These are phyloP conservation scores for Penicilliopsis zonata DNA, from an alignment of 495 filamentous ascomycete genomes.

Conservation along the genomic window DNA sequence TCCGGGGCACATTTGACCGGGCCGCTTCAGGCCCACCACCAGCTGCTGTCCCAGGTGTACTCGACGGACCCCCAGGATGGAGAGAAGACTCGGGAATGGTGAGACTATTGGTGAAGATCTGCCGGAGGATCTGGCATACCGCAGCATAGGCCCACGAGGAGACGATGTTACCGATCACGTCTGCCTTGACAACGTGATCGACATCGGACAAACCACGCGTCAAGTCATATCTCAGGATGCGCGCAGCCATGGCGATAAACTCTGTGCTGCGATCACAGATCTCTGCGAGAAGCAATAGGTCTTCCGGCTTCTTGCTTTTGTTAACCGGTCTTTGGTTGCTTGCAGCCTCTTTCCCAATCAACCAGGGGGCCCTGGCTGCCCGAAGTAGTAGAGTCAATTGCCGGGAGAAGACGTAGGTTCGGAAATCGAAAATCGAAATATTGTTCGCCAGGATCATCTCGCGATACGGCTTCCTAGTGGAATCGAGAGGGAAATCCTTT, in stretches of 20 bases:
- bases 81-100: conserved; percentile 50
- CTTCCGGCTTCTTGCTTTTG: conserved; percentile 48
- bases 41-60: conserved; percentile 13
- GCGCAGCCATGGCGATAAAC: conserved; percentile 68
- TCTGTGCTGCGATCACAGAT: conserved; percentile 65
- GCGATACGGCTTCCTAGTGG: conserved; percentile 71
- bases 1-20: conserved; percentile 26
- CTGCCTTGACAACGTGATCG: conserved; percentile 18
- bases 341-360: conserved; percentile 12
- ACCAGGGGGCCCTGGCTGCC: conserved; percentile 52
- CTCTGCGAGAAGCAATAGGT: conserved; percentile 65
- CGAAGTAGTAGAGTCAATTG: conserved; percentile 77
- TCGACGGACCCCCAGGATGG: conserved; percentile 11
- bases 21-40: conserved; percentile 26
- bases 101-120: conserved; percentile 58
- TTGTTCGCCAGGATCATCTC: conserved; percentile 91
- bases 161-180: conserved; percentile 69
- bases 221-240: conserved; percentile 68
- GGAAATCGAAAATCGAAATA: conserved; percentile 95
- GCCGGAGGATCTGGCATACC: conserved; percentile 61
- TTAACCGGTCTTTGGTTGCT: conserved; percentile 5
- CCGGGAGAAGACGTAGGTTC: conserved; percentile 84
- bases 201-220: conserved; percentile 24
- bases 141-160: conserved; percentile 77
- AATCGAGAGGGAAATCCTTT: conserved; percentile 47